Conservation (phyloP, 2,329 filamentous ascomycete genomes). For the Aspergillus ibericus region DNA sequence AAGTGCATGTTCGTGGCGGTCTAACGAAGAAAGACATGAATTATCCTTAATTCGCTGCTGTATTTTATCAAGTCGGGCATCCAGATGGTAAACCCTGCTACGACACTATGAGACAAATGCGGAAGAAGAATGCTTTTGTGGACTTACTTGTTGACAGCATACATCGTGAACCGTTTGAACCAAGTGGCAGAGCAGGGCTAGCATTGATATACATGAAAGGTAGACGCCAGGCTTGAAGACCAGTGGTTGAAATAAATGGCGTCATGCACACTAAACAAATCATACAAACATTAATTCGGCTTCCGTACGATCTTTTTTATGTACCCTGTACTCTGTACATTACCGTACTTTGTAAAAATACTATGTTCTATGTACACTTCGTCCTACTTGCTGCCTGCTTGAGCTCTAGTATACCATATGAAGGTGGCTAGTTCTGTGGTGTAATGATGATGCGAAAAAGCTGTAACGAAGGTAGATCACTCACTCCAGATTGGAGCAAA, state of each 20-base stretch:
- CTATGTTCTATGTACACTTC: no score
- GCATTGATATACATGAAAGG: neutral
- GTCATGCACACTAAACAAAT: neutral
- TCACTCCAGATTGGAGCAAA: no score
- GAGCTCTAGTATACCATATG: no score
- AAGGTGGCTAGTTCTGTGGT: no score
- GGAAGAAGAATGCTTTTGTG: neutral
- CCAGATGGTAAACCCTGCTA: slow-evolving; percentile 58
- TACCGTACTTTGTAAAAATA: no score
- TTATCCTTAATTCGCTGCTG: slow-evolving; percentile 44
- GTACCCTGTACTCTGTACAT: no score
- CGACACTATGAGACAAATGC: neutral
- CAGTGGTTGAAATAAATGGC: neutral
- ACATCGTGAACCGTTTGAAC: slow-evolving; percentile 6
- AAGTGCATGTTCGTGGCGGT: slow-evolving; percentile 21
- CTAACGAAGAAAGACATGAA: slow-evolving; percentile 8
- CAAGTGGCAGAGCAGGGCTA: neutral
- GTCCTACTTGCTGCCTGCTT: no score
- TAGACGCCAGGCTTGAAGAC: neutral
- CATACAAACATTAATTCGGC: neutral
- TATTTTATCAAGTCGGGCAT: slow-evolving; percentile 58
- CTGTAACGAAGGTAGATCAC: no score
- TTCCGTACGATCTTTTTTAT: no score
- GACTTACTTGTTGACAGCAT: slow-evolving; percentile 14
- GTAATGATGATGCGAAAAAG: no score